Evolutionary conservation across 768 basidiomycete species (phyloP), one percentile per base, ranked within the genome.

Genomic region (Termitomyces sp.): DNA sequence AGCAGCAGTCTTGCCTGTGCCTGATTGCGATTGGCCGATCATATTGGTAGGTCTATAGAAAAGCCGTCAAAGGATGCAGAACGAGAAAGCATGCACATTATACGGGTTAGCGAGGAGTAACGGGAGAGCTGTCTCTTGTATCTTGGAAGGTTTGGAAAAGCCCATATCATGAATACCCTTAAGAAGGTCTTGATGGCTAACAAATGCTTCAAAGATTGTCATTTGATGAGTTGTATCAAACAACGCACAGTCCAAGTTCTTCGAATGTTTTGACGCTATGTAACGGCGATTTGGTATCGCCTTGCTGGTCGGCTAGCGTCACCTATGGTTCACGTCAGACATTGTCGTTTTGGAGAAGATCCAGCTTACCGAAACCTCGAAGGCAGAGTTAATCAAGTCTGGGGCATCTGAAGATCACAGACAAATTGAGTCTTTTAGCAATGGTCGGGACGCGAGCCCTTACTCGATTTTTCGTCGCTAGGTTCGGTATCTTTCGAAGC

Each of bases 1-100:
- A 10, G 97, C 97, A 4, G 97, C 97, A 2, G 97, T 98, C 78
- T 99, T 99, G 51, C 97, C 97, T 9, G 97, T 99, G 41, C 97
- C 97, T 36, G 97, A 98, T 69, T 99, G 97, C 54, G 95, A 98
- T 76, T 99, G 97, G 18, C 95, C 97, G 69, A 98, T 98, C 89
- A 98, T 95, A 74, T 98, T 98, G 55, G 87, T 89, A 12, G 96
- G 90, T n/a, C 96, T 99, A 69, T n/a, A 63, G 23, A 28, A 28
- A 18, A 40, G 7, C 13, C 23, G 9, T 54, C 46, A 54, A 47
- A 28, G 33, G 8, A 20, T 26, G 30, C 8, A 36, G 2, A 23
- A n/a, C 20, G 16, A 35, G 36, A 33, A 50, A n/a, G 3, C 23
- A 32, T 26, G 5, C 16, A 30, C 6, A 18, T 36, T 26, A 66